Conservation (phyloP, 192 early-diverging fungal genomes). For the Umbelopsis vinacea region DNA sequence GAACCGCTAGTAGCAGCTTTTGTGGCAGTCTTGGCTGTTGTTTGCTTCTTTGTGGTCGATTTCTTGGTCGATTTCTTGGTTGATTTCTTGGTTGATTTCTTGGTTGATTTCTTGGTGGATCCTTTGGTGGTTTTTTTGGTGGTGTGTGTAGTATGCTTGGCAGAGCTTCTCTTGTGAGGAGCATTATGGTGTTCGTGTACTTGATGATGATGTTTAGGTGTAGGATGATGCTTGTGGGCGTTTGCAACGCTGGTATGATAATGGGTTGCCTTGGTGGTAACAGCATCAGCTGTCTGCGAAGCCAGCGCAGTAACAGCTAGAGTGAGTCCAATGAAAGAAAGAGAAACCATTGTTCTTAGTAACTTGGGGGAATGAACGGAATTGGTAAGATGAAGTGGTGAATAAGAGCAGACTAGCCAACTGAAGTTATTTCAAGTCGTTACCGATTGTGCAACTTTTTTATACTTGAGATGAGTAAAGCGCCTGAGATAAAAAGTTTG, state of each 20-base stretch:
- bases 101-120: neutral
- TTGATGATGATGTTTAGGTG: neutral
- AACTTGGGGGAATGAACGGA: neutral
- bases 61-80: neutral
- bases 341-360: constrained; percentile 13
- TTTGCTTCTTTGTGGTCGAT: neutral
- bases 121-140: neutral
- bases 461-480: no score
- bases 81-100: neutral
- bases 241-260: neutral
- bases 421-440: neutral
- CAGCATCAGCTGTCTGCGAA: constrained; percentile 9
- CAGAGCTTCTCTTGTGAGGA: neutral
- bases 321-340: neutral
- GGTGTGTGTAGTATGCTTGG: neutral
- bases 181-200: neutral
- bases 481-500: no score
- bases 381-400: neutral
- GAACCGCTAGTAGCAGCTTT: neutral
- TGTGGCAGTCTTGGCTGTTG: neutral
- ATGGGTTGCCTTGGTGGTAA: neutral
- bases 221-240: neutral
- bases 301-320: constrained; percentile 2
- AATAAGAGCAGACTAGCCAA: constrained; percentile 1
- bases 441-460: no score